phyloP scores from a whole-genome alignment of 1,284 basidiomycete genomes.

The Pseudozyma thailandica region DNA sequence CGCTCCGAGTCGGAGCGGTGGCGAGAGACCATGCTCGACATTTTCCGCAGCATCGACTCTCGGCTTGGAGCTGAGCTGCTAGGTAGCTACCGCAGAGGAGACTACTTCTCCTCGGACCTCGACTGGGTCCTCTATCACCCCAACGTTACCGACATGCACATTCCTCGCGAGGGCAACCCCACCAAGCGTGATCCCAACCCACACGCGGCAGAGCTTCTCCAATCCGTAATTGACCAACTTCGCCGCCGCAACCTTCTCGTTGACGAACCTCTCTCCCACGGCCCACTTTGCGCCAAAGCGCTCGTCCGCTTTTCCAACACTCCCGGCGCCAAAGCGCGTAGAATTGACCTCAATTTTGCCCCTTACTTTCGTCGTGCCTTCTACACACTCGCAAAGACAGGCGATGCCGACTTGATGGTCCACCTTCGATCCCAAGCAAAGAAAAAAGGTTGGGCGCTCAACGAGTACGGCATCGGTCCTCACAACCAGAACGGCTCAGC shows the following conservation, averaged over 20 bases:
- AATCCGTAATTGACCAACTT: slow-evolving; percentile 13
- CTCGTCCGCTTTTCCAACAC: slow-evolving; percentile 14
- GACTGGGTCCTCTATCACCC: slow-evolving; percentile 42
- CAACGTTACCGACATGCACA: slow-evolving; percentile 13
- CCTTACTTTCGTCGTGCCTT: slow-evolving; percentile 33
- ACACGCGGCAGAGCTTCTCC: slow-evolving; percentile 10
- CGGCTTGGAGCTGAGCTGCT: slow-evolving; percentile 22
- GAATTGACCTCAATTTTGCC: slow-evolving; percentile 41
- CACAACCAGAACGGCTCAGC: slow-evolving; percentile 35
- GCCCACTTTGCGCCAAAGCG: slow-evolving; percentile 27
- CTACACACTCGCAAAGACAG: slow-evolving; percentile 39
- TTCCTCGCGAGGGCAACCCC: slow-evolving; percentile 7
- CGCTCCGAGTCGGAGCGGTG: slow-evolving; percentile 26
- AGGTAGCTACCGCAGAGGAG: slow-evolving; percentile 38
- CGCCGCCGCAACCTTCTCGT: slow-evolving; percentile 14
- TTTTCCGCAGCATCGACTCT: slow-evolving; percentile 22
- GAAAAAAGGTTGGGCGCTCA: slow-evolving; percentile 24
- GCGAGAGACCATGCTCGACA: slow-evolving; percentile 16
- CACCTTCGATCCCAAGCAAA: slow-evolving; percentile 29
- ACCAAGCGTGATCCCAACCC: slow-evolving; percentile 15
- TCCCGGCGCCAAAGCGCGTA: slow-evolving; percentile 17
- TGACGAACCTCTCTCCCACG: slow-evolving; percentile 25
- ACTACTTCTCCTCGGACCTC: slow-evolving; percentile 41
- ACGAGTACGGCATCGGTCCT: slow-evolving; percentile 39
- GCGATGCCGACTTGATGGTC: slow-evolving; percentile 38